Evolutionary conservation across 2,329 filamentous ascomycete species (phyloP).

Genomic region (Atkinsonella hypoxylon): DNA sequence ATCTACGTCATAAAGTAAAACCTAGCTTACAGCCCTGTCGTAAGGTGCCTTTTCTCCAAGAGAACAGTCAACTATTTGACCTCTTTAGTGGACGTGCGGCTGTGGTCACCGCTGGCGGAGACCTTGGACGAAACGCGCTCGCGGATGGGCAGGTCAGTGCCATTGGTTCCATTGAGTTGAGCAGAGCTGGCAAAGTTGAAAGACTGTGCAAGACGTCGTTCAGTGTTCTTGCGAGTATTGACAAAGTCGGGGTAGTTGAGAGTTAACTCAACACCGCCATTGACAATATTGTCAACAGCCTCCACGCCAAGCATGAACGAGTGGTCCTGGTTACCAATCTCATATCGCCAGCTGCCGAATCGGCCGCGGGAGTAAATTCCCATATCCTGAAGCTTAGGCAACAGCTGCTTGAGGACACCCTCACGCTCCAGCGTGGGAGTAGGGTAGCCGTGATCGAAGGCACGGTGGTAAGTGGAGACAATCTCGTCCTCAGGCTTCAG

Average conservation of each 20-base stretch:
- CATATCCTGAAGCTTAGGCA: conserved; percentile 82
- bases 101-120: conserved; percentile 17
- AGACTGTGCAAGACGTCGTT: conserved; percentile 31
- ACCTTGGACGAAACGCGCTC: conserved; percentile 19
- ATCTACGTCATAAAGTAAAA: too few species aligned
- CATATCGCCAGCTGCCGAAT: conserved; percentile 97
- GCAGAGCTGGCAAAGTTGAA: conserved; percentile 26
- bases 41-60: too few species aligned
- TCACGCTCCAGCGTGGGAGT: conserved; percentile 92
- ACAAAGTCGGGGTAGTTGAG: conserved; percentile 97
- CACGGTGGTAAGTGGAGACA: conserved; percentile 94
- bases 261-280: conserved; percentile 80
- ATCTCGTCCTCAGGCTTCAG: conserved; percentile 85
- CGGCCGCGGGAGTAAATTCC: conserved; percentile 93
- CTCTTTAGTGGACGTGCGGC: conserved; percentile 22
- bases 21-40: too few species aligned
- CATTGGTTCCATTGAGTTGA: conserved; percentile 20
- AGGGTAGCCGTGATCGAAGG: conserved; percentile 97
- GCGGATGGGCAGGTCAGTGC: conserved; percentile 25
- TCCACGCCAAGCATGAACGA: conserved; percentile 96
- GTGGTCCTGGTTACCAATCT: conserved; percentile 94
- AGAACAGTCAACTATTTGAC: conserved; percentile 15
- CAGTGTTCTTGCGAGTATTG: conserved; percentile 58
- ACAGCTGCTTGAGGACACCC: conserved; percentile 80
- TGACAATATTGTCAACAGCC: conserved; percentile 81